Percentiles rank a stretch among this genome's conserved stretches.
Evolutionary conservation across 1,139 yeast genomes (phyloP).

Genomic region (Pichia inconspicua): DNA sequence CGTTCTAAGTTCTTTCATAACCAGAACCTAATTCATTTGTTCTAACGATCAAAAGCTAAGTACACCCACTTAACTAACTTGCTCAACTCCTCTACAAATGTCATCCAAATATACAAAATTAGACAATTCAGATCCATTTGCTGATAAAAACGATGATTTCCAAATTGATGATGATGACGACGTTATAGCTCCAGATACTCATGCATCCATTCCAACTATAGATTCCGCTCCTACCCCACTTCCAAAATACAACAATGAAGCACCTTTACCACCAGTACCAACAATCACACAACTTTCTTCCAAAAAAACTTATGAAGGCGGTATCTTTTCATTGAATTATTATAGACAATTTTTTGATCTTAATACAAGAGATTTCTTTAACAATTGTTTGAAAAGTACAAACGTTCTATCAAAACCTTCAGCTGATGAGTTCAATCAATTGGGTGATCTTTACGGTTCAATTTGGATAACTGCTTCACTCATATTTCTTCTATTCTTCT

Average conservation of each 20-base stretch:
- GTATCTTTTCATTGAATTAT: conserved; percentile 47
- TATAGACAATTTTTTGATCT: conserved; percentile 58
- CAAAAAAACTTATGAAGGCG: conserved; percentile 28
- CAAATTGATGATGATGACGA: conserved; percentile 16
- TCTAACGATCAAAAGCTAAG: no score
- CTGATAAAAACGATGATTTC: conserved; percentile 1
- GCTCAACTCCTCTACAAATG: background rate
- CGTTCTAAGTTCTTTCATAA: no score
- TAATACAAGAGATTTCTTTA: conserved; percentile 51
- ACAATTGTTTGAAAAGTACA: conserved; percentile 35
- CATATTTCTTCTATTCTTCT: conserved; percentile 62
- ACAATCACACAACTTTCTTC: background rate
- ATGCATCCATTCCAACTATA: background rate
- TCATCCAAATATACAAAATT: background rate
- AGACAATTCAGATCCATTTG: background rate
- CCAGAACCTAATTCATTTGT: no score
- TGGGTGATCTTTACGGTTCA: conserved; percentile 70
- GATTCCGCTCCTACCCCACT: background rate
- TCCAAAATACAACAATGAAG: background rate
- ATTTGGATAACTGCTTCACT: conserved; percentile 81
- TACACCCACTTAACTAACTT: background rate
- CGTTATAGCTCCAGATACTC: background rate
- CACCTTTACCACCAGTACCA: background rate
- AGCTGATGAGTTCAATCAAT: conserved; percentile 31
- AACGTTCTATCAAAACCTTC: conserved; percentile 36